Percentiles rank a stretch among this genome's conserved stretches.
phyloP scores from a whole-genome alignment of 1,284 basidiomycete genomes.

The Austroboletus niveus region DNA sequence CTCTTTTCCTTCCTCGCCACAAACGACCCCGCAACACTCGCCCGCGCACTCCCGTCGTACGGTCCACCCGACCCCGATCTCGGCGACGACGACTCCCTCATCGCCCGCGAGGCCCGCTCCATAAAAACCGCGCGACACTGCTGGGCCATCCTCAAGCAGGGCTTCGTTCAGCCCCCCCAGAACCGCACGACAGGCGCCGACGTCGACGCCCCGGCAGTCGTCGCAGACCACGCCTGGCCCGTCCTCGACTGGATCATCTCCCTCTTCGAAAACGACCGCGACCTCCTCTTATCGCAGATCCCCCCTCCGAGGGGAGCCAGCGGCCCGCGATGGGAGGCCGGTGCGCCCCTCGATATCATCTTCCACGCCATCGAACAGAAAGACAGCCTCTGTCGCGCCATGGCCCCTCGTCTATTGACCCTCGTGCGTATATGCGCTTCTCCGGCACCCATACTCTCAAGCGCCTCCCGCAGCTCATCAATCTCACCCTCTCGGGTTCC shows the following conservation, averaged over 20 bases:
- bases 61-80: constrained; percentile 13
- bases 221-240: constrained; percentile 63
- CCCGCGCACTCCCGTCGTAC: constrained; percentile 46
- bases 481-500: constrained; percentile 47
- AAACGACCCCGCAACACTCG: constrained; percentile 52
- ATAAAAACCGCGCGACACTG: constrained; percentile 53
- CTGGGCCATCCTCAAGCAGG: constrained; percentile 59
- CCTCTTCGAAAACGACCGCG: constrained; percentile 64
- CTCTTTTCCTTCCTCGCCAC: constrained; percentile 55
- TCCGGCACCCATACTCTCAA: background rate
- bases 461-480: constrained; percentile 45
- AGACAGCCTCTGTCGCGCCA: constrained; percentile 37
- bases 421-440: constrained; percentile 39
- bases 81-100: constrained; percentile 50
- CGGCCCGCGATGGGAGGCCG: constrained; percentile 55
- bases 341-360: constrained; percentile 53
- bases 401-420: constrained; percentile 51
- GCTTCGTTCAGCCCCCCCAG: constrained; percentile 44
- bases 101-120: constrained; percentile 52
- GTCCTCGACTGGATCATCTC: constrained; percentile 62
- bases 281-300: constrained; percentile 62
- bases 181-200: constrained; percentile 24
- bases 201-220: constrained; percentile 33
- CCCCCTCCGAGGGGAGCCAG: constrained; percentile 50
- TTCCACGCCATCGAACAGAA: constrained; percentile 50